Percentiles rank a stretch among this genome's conserved stretches.
Evolutionary conservation across 2,329 filamentous ascomycete genomes (phyloP).

Genomic region (Penicillium sp.): DNA sequence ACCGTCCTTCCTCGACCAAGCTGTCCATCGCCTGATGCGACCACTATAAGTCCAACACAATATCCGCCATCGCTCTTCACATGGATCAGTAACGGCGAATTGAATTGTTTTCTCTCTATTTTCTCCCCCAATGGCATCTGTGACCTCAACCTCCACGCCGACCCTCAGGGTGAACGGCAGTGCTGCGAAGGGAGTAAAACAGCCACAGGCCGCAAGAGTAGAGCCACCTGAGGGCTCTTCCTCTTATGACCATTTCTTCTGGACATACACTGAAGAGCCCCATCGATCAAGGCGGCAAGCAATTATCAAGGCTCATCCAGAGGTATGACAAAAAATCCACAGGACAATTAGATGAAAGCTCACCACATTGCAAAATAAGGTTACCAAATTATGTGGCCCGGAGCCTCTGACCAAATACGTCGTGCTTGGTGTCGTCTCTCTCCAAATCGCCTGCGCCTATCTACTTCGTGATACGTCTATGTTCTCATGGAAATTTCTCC

Average conservation of each 20-base stretch:
- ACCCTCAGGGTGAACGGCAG: slow-evolving; percentile 30
- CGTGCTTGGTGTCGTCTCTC: slow-evolving; percentile 73
- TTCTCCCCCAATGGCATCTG: slow-evolving; percentile 24
- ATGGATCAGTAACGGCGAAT: not conserved
- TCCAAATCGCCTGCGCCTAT: slow-evolving; percentile 76
- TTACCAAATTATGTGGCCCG: slow-evolving; percentile 93
- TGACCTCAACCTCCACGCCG: slow-evolving; percentile 27
- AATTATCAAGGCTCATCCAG: slow-evolving; percentile 97
- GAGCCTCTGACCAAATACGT: slow-evolving; percentile 95
- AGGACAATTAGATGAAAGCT: not conserved
- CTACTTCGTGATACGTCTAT: slow-evolving; percentile 72
- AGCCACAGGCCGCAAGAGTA: slow-evolving; percentile 22
- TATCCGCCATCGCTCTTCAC: not conserved
- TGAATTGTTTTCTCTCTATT: slow-evolving; percentile 1
- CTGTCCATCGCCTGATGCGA: not conserved
- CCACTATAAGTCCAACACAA: not conserved
- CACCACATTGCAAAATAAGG: slow-evolving; percentile 49
- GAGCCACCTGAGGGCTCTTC: slow-evolving; percentile 30
- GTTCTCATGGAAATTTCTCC: slow-evolving; percentile 78
- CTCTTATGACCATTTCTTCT: slow-evolving; percentile 70
- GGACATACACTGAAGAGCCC: slow-evolving; percentile 98
- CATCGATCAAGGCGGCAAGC: slow-evolving; percentile 84
- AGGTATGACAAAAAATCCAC: slow-evolving; percentile 53
- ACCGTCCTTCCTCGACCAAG: not conserved
- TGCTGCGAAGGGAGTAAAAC: slow-evolving; percentile 15